These are phyloP conservation scores for Penicillium cataractarum DNA, from an alignment of 495 filamentous ascomycete species.

Conservation along the genomic window DNA sequence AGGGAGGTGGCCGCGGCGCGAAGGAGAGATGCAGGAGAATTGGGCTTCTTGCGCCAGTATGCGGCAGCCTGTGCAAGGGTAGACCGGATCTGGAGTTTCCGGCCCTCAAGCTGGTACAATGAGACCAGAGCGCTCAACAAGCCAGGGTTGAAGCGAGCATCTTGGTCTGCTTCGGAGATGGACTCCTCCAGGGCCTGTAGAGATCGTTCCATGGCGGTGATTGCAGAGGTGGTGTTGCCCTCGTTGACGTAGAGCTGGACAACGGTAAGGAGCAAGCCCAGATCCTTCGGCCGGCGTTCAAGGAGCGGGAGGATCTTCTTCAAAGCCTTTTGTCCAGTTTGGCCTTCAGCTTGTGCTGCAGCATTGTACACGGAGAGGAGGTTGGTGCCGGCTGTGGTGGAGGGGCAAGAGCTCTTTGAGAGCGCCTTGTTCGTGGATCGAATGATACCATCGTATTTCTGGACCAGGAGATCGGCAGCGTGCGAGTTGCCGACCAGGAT, in stretches of 20 bases:
- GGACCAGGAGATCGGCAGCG: conserved; percentile 71
- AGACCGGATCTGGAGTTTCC: conserved; percentile 69
- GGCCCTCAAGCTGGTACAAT: conserved; percentile 77
- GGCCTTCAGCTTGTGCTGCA: conserved; percentile 69
- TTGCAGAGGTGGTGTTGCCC: conserved; percentile 76
- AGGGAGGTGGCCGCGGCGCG: conserved; percentile 79
- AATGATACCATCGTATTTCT: conserved; percentile 76
- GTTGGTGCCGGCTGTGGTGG: conserved; percentile 59
- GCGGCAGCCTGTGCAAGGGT: conserved; percentile 79
- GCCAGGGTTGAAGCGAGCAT: conserved; percentile 81
- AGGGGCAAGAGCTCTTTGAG: conserved; percentile 54
- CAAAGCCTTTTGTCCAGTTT: conserved; percentile 69
- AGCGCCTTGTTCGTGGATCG: conserved; percentile 65
- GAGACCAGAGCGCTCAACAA: conserved; percentile 81
- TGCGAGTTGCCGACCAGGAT: conserved; percentile 70
- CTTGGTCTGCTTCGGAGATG: conserved; percentile 60
- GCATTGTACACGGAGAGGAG: conserved; percentile 77
- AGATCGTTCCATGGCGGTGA: conserved; percentile 73
- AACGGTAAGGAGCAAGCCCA: conserved; percentile 81
- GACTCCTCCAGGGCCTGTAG: conserved; percentile 72
- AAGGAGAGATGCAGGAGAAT: conserved; percentile 62
- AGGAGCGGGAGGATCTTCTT: conserved; percentile 74
- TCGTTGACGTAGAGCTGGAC: conserved; percentile 80
- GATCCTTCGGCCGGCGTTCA: conserved; percentile 75
- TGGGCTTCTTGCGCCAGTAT: conserved; percentile 70